Evolutionary conservation across 2,329 filamentous ascomycete genomes (phyloP).

Genomic region (Hypoxylon sp.): DNA sequence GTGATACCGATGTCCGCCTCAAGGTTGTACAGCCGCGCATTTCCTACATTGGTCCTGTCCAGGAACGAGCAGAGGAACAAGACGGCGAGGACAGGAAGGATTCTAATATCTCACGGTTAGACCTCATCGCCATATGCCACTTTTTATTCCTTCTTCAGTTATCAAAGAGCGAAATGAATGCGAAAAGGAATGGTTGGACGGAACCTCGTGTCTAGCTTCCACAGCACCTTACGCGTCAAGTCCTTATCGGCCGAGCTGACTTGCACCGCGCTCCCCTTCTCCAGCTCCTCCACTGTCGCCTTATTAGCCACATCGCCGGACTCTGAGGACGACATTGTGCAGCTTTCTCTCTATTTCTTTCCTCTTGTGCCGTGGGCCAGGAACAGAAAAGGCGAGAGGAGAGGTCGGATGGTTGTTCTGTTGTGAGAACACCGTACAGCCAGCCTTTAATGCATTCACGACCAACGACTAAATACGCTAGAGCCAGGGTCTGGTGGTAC

Average conservation of each 20-base stretch:
- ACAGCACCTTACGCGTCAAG: slow-evolving; percentile 62
- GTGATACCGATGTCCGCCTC: slow-evolving; percentile 70
- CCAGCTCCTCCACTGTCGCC: slow-evolving; percentile 48
- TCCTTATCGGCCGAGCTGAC: slow-evolving; percentile 42
- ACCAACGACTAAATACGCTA: slow-evolving; percentile 34
- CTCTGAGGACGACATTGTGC: slow-evolving; percentile 37
- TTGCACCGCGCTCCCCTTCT: slow-evolving; percentile 42
- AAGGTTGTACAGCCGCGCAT: slow-evolving; percentile 76
- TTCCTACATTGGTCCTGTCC: slow-evolving; percentile 81
- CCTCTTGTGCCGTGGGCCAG: slow-evolving; percentile 15
- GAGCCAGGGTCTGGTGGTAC: slow-evolving; percentile 6
- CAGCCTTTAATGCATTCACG: slow-evolving; percentile 33
- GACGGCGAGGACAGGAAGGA: slow-evolving; percentile 73
- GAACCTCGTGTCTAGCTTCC: slow-evolving; percentile 69
- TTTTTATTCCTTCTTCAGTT: slow-evolving; percentile 1
- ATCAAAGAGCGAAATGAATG: slow-evolving; percentile 2
- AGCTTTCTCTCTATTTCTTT: slow-evolving; percentile 4
- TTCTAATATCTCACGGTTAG: slow-evolving; percentile 57
- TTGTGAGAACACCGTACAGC: slow-evolving; percentile 17
- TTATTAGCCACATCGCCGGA: slow-evolving; percentile 36
- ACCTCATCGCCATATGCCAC: slow-evolving; percentile 7
- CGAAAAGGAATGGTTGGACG: slow-evolving; percentile 23
- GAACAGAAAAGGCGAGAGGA: slow-evolving; percentile 5
- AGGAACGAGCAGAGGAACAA: slow-evolving; percentile 75
- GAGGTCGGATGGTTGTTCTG: slow-evolving; percentile 10